Evolutionary conservation across 352 stramenopile genomes (phyloP).

Genomic region (Phytophthora fragariaefolia): DNA sequence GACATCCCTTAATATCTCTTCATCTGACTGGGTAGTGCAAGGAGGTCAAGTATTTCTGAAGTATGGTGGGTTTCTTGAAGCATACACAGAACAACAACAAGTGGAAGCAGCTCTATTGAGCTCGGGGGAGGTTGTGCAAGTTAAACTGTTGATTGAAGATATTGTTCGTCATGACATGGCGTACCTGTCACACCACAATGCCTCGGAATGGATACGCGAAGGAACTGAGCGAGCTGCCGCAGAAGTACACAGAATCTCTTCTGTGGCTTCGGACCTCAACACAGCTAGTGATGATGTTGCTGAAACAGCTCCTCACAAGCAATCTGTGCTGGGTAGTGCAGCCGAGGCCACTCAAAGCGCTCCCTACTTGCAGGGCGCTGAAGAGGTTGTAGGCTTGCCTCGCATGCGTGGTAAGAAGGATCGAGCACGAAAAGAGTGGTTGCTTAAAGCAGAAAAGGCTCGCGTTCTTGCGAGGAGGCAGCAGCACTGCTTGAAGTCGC

Average conservation of each 20-base stretch:
- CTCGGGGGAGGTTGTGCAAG: slow-evolving; percentile 16
- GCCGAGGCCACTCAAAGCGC: slow-evolving; percentile 1
- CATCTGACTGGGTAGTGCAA: slow-evolving; percentile 24
- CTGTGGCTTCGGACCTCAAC: background rate
- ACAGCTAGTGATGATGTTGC: slow-evolving; percentile 1
- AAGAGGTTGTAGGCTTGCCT: slow-evolving; percentile 20
- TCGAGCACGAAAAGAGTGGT: slow-evolving; percentile 38
- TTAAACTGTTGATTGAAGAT: slow-evolving; percentile 35
- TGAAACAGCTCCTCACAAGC: background rate
- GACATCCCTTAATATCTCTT: slow-evolving; percentile 20
- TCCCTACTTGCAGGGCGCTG: slow-evolving; percentile 8
- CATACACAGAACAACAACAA: slow-evolving; percentile 22
- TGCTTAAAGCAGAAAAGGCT: slow-evolving; percentile 53
- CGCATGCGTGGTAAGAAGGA: slow-evolving; percentile 31
- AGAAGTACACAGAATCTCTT: slow-evolving; percentile 9
- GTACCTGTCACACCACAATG: slow-evolving; percentile 26
- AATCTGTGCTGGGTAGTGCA: background rate
- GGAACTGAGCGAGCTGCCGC: slow-evolving; percentile 24
- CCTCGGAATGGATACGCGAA: slow-evolving; percentile 30
- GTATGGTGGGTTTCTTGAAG: slow-evolving; percentile 33
- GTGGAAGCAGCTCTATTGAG: slow-evolving; percentile 3
- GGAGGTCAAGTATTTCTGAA: slow-evolving; percentile 27
- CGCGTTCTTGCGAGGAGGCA: slow-evolving; percentile 57
- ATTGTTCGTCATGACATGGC: slow-evolving; percentile 31
- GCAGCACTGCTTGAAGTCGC: slow-evolving; percentile 51